Evolutionary conservation across 495 filamentous ascomycete species (phyloP), one percentile per base, ranked within the genome.

Genomic region (Platismatia glauca): DNA sequence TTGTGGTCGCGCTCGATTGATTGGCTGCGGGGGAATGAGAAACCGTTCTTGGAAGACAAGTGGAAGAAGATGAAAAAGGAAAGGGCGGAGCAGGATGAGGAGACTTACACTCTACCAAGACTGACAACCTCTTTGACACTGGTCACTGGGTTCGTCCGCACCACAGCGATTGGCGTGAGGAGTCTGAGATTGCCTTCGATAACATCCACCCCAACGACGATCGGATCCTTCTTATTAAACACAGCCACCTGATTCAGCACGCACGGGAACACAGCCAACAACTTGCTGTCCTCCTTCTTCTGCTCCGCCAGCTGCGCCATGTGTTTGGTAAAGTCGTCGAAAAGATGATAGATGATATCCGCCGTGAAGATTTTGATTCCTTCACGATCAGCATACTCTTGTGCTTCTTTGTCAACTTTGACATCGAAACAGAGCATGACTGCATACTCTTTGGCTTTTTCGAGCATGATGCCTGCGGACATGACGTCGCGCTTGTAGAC

Each of bases 361-460:
- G 95, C 95, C 1, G 90, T 95, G 79, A 97, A 97, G 70, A 99
- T 90, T 82, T 96, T 99, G 72, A 99, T 89, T 37, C 93, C 93
- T 44, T 96, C 84, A 59, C 97, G 91, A 13, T 96, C 89, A 46
- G 95, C 95, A 68, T 97, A 96, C 18, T 81, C 81, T 68, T 86
- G 82, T 1, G 95, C 95, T 69, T 99, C 95, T 74, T 96, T 97
- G 75, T 99, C 95, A 29, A 99, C 89, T 78, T 96, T 96, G 73
- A 99, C 95, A 71, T 99, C 95, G 80, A 99, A 99, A 73, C 95
- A 97, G 24, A 99, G 86, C 95, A 99, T 99, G 73, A 97, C 91
- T 31, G 95, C 95, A 64, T 86, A 95, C 72, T 99, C 94, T 68
- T 90, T 91, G 52, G 86, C 84, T 76, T 97, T 97, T 78, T 99